A percentile compares a stretch with the other conserved stretches of the same genome.
These are phyloP conservation scores for Tolypocladium endophyticum DNA, from an alignment of 2,329 filamentous ascomycete species.

Conservation along the genomic window DNA sequence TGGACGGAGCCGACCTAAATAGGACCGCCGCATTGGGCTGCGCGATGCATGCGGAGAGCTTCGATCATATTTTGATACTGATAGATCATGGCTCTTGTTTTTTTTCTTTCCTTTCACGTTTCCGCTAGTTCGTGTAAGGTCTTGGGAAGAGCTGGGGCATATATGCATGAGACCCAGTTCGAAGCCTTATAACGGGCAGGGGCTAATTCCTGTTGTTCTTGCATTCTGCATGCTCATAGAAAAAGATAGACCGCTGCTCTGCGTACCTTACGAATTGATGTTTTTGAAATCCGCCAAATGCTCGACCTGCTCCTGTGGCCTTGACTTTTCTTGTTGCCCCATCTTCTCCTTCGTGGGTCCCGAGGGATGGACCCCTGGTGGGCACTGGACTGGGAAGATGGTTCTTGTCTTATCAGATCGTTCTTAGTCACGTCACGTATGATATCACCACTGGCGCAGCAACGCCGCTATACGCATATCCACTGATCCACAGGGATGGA, in stretches of 20 bases:
- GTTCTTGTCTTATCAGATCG: not conserved
- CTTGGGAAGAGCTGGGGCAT: not conserved
- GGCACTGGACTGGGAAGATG: not conserved
- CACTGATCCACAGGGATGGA: not conserved
- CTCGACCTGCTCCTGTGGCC: not conserved
- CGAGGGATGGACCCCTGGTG: not conserved
- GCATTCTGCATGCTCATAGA: not conserved
- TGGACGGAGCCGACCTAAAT: not conserved
- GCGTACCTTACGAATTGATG: not conserved
- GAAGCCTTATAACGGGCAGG: not conserved
- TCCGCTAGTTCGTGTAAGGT: not conserved
- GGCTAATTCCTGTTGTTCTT: not conserved
- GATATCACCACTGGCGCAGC: not conserved
- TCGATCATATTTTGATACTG: slow-evolving; percentile 7
- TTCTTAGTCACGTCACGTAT: not conserved
- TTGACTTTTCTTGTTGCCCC: not conserved
- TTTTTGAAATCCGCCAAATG: not conserved
- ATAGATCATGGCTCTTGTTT: slow-evolving; percentile 14
- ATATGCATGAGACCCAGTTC: not conserved
- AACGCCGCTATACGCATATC: not conserved
- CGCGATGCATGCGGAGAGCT: not conserved
- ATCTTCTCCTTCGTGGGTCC: not conserved
- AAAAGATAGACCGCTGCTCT: not conserved
- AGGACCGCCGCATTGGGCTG: not conserved
- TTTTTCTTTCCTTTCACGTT: not conserved